phyloP scores from a whole-genome alignment of 305 asterid species.

The Fraxinus greggii region DNA sequence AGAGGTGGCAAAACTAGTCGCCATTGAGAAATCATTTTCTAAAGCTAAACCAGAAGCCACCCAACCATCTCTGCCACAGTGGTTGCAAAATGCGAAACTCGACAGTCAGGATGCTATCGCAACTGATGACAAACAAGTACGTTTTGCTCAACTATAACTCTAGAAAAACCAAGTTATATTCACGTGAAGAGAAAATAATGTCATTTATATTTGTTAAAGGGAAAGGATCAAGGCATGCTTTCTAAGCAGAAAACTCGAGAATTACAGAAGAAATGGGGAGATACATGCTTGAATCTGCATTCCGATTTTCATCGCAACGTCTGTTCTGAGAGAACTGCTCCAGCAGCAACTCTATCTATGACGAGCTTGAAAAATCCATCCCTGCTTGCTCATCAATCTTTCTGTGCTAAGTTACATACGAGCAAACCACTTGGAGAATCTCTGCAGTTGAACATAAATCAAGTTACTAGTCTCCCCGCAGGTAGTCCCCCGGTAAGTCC shows the following conservation, averaged over 20 bases:
- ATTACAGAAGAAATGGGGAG: slow-evolving; percentile 73
- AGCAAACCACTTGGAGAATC: slow-evolving; percentile 53
- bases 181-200: slow-evolving; percentile 3
- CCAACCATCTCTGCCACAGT: slow-evolving; percentile 53
- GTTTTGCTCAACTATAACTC: neutral
- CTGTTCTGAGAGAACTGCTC: slow-evolving; percentile 37
- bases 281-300: slow-evolving; percentile 71
- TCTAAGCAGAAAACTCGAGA: slow-evolving; percentile 60
- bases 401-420: slow-evolving; percentile 51
- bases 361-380: slow-evolving; percentile 51
- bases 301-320: slow-evolving; percentile 58
- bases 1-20: slow-evolving; percentile 45
- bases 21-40: slow-evolving; percentile 55
- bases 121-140: slow-evolving; percentile 43
- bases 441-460: slow-evolving; percentile 48
- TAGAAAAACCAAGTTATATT: neutral
- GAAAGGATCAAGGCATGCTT: slow-evolving; percentile 48
- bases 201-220: slow-evolving; percentile 33
- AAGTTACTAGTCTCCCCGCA: slow-evolving; percentile 24
- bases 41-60: slow-evolving; percentile 42
- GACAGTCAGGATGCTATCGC: slow-evolving; percentile 33
- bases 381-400: slow-evolving; percentile 48
- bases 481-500: slow-evolving; percentile 62
- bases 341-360: slow-evolving; percentile 38
- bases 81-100: slow-evolving; percentile 77